Base-by-base conservation (phyloP, 257 asterid species). In the Gardenia jasminoides region DNA sequence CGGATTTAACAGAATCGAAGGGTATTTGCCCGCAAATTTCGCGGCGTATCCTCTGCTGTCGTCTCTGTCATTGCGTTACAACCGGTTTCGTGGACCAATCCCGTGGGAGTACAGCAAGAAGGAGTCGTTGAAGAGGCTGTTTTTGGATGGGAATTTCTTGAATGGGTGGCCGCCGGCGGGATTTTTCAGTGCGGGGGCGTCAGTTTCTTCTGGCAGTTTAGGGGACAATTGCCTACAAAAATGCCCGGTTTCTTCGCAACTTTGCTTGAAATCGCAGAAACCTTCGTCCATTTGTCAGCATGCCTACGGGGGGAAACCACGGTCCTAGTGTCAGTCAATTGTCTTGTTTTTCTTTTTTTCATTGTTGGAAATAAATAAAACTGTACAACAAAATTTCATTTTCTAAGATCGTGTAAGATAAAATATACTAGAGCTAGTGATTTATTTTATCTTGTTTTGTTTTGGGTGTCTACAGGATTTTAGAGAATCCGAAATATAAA, bases 251-350 rank as follows among this genome's bases (percentile, higher is more conserved):
- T 78, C 87, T 50, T 94, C 99, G 94, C 89, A 82, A 67, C 97
- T 93, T 76, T 93, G 99, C 90, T 84, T 80, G 80, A 93, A 93
- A 82, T 83, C 94, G 73, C 99, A 94, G 92, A 94, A 94, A 83
- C 91, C 98, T 10, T 87, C 82, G 59, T 84, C 93, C 56, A 81
- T 91, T 83, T 93, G 99, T 89, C 95, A 85, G 81, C 95, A 83
- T 77, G 95, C 92, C 1, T 90, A 90, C 76, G 89, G 94, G 88
- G 97, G 97, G 88, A 92, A 92, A 86, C 93, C 86, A 44, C 83
- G 79, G 76, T 82, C 86, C 47, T 86, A 80, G 80, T 64, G 78
- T 78, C 82, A 59, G 84, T 83, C 80, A 62, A n/a, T 62, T 50
- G 72, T 58, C 77, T 44, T 33, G 56, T 80, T 65, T 72, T 39